These are phyloP conservation scores for Colletotrichum godetiae DNA, from an alignment of 2,329 filamentous ascomycete genomes.

Conservation along the genomic window DNA sequence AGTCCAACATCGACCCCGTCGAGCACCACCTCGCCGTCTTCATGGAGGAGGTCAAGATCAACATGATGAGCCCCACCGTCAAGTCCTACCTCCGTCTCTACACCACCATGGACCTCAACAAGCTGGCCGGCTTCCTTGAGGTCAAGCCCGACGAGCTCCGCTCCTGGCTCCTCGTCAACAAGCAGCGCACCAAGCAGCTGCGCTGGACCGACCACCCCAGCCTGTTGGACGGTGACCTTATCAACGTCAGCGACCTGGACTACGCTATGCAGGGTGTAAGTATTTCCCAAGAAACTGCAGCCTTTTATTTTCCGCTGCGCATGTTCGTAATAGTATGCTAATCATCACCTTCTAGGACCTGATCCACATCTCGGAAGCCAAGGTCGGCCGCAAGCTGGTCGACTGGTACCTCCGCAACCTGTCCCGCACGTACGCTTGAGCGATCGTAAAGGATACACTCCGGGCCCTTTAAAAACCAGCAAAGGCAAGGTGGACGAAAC, in stretches of 20 bases:
- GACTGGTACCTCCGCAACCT: constrained; percentile 99
- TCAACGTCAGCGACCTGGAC: constrained; percentile 95
- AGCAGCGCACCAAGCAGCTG: constrained; percentile 97
- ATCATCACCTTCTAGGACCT: constrained; percentile 71
- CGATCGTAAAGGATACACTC: background rate
- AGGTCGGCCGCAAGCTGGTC: constrained; percentile 95
- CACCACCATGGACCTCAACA: constrained; percentile 99
- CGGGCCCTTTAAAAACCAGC: constrained; percentile 21
- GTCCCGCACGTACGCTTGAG: constrained; percentile 85
- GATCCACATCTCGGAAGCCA: constrained; percentile 98
- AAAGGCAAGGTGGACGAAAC: constrained; percentile 12
- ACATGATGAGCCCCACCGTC: constrained; percentile 96
- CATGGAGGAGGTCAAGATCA: constrained; percentile 99
- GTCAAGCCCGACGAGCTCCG: constrained; percentile 96
- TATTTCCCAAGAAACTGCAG: background rate
- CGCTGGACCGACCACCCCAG: constrained; percentile 90
- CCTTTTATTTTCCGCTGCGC: constrained; percentile 40
- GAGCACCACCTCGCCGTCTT: constrained; percentile 98
- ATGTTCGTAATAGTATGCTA: background rate
- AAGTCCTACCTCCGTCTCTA: constrained; percentile 99
- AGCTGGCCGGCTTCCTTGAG: constrained; percentile 96
- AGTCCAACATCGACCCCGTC: constrained; percentile 94
- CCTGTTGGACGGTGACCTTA: constrained; percentile 89
- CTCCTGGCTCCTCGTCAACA: constrained; percentile 94
- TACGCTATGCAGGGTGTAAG: constrained; percentile 94